Evolutionary conservation across 805 yeast genomes (phyloP).

Genomic region (Candida corydali): DNA sequence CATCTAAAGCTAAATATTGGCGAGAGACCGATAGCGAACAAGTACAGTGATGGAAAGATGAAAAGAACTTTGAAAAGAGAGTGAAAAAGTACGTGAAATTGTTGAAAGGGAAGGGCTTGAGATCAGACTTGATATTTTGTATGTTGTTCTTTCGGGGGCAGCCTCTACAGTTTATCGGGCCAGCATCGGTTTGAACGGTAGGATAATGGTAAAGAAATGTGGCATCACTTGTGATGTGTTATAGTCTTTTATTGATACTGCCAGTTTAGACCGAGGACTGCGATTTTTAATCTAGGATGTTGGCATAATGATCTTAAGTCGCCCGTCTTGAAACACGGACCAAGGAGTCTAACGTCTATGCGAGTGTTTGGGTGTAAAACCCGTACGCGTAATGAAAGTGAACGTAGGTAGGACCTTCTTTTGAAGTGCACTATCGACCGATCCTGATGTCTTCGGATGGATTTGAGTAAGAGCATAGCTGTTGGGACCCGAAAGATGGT

Average conservation of each 20-base stretch:
- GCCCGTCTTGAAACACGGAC: conserved; percentile 41
- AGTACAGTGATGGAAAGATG: conserved; percentile 20
- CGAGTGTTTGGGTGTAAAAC: conserved; percentile 39
- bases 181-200: conserved; percentile 35
- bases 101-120: neutral
- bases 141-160: neutral
- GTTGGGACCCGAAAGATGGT: conserved; percentile 45
- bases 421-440: conserved; percentile 34
- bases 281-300: conserved; percentile 31
- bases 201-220: conserved; percentile 28
- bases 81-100: conserved; percentile 6
- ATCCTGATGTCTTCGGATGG: conserved; percentile 37
- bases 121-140: neutral
- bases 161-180: conserved; percentile 12
- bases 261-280: conserved; percentile 25
- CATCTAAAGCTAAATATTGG: conserved; percentile 4
- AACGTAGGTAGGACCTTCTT: conserved; percentile 30
- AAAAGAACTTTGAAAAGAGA: conserved; percentile 19
- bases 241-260: conserved; percentile 19
- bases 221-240: conserved; percentile 25
- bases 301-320: conserved; percentile 19
- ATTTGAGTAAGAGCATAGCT: conserved; percentile 41
- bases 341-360: conserved; percentile 41
- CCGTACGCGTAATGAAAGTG: conserved; percentile 39
- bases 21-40: conserved; percentile 5